A percentile compares a stretch with the other conserved stretches of the same genome.
These are phyloP conservation scores for Xerocomellus dryophilus DNA, from an alignment of 768 basidiomycete species.

Conservation along the genomic window DNA sequence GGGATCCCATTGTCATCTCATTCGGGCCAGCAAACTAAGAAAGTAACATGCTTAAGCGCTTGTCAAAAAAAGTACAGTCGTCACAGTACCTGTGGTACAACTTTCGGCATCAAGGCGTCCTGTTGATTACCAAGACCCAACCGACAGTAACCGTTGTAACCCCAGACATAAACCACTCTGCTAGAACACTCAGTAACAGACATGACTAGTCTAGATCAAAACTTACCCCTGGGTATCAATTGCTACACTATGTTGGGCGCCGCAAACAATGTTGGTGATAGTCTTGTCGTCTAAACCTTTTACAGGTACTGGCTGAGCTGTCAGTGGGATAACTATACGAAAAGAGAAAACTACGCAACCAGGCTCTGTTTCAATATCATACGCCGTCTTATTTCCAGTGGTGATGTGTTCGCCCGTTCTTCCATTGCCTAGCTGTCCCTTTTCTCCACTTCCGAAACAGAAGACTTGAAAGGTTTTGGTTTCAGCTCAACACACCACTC, in stretches of 20 bases:
- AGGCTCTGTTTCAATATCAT: conserved; percentile 71
- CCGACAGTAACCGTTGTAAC: conserved; percentile 88
- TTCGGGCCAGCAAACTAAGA: conserved; percentile 74
- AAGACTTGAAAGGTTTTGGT: conserved; percentile 54
- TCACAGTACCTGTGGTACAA: conserved; percentile 67
- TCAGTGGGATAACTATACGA: conserved; percentile 3
- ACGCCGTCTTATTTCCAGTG: conserved; percentile 80
- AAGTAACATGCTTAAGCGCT: neutral
- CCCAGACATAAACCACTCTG: conserved; percentile 82
- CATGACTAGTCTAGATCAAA: neutral
- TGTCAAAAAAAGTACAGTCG: neutral
- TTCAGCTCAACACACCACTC: neutral
- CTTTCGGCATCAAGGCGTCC: conserved; percentile 74
- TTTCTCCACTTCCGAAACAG: conserved; percentile 86
- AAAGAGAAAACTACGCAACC: conserved; percentile 40
- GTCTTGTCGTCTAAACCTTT: conserved; percentile 73
- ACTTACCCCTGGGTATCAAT: conserved; percentile 72
- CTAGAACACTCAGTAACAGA: conserved; percentile 7
- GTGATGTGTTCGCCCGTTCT: conserved; percentile 89
- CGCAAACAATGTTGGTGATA: conserved; percentile 80
- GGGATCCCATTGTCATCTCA: conserved; percentile 54
- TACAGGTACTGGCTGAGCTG: conserved; percentile 53
- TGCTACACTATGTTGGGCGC: conserved; percentile 84
- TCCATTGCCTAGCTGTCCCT: conserved; percentile 92
- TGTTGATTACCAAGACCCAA: conserved; percentile 85